Percentiles rank a stretch among this genome's conserved stretches.
Evolutionary conservation across 805 yeast species (phyloP).

Genomic region (Wickerhamiella occidentalis): DNA sequence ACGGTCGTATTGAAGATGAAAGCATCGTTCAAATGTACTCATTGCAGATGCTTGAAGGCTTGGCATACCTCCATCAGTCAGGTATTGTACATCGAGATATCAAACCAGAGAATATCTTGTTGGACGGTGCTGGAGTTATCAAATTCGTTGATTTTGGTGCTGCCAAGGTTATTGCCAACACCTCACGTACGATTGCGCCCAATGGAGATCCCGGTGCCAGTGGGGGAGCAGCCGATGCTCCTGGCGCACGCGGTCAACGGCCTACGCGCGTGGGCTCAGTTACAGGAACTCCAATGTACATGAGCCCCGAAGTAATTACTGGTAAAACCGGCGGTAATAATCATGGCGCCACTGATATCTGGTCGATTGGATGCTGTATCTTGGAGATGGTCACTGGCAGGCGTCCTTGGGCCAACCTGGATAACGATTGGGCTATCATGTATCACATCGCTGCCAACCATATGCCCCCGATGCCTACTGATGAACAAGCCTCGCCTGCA

Average conservation of each 20-base stretch:
- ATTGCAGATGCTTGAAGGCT: constrained; percentile 84
- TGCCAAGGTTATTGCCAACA: constrained; percentile 59
- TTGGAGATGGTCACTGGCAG: constrained; percentile 94
- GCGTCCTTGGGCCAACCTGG: constrained; percentile 92
- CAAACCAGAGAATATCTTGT: constrained; percentile 83
- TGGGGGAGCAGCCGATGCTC: too few species aligned
- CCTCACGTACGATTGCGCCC: constrained; percentile 22
- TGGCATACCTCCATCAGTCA: constrained; percentile 85
- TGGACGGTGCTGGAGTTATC: constrained; percentile 85
- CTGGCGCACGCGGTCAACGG: neutral
- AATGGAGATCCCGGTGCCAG: constrained; percentile 25
- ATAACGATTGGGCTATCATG: constrained; percentile 98
- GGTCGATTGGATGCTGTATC: constrained; percentile 96
- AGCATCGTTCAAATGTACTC: constrained; percentile 82
- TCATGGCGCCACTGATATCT: constrained; percentile 71
- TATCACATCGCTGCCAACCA: constrained; percentile 95
- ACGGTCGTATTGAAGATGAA: constrained; percentile 93
- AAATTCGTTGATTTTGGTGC: constrained; percentile 98
- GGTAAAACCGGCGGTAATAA: constrained; percentile 39
- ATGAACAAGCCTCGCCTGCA: constrained; percentile 60
- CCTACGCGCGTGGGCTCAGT: constrained; percentile 26
- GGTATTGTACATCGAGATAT: constrained; percentile 96
- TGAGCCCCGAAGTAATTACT: constrained; percentile 94
- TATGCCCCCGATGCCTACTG: constrained; percentile 69
- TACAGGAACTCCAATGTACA: constrained; percentile 97